A percentile compares a stretch with the other conserved stretches of the same genome.
Evolutionary conservation across 805 yeast genomes (phyloP).

Genomic region (Lipomyces yamanashiensis): DNA sequence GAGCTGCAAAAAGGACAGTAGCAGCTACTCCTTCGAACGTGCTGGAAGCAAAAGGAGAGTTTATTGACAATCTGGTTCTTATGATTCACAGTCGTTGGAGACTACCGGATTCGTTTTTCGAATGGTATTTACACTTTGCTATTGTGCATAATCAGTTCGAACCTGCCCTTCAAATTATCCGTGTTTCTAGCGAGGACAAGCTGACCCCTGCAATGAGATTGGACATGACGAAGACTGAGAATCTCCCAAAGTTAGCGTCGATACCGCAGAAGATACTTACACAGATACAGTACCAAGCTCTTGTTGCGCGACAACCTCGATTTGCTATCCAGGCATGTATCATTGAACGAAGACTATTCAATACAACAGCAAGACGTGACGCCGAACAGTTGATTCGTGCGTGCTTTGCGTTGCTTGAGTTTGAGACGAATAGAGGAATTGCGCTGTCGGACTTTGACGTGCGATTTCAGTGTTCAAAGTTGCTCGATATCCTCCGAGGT

Average conservation of each 20-base stretch:
- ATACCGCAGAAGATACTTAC: background rate
- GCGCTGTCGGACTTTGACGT: background rate
- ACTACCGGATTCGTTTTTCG: constrained; percentile 5
- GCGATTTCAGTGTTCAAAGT: background rate
- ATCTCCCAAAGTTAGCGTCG: background rate
- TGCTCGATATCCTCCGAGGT: background rate
- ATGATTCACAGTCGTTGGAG: background rate
- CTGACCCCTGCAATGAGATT: background rate
- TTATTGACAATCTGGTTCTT: constrained; percentile 1
- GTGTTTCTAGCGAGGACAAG: background rate
- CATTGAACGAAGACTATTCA: background rate
- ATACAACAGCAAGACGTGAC: too few relatives aligned
- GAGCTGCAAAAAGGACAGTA: constrained; percentile 2
- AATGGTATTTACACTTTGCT: constrained; percentile 17
- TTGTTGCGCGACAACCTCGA: background rate
- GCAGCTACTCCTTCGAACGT: background rate
- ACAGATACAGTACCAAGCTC: background rate
- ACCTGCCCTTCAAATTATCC: constrained; percentile 4
- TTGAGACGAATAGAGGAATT: background rate
- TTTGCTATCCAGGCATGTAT: background rate
- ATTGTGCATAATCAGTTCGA: constrained; percentile 12
- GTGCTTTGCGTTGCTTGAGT: constrained; percentile 3
- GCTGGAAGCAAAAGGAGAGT: background rate
- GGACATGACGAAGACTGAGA: too few relatives aligned
- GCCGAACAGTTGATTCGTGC: background rate